Percentiles rank a stretch among this genome's conserved stretches.
Conservation (phyloP, 805 yeast genomes). For the Debaryomyces maramus region DNA sequence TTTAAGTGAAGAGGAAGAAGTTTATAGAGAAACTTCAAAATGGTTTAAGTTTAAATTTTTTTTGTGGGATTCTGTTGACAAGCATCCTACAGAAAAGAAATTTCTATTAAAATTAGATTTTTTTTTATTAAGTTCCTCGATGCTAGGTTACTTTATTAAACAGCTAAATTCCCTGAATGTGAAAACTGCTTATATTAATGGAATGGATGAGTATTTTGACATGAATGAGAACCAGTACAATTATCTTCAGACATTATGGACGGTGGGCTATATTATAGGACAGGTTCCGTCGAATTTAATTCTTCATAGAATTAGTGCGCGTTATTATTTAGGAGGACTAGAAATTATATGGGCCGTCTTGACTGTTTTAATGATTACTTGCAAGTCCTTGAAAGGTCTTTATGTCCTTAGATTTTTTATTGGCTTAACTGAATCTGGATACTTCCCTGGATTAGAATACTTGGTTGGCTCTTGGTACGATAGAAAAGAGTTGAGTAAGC, state of each 20-base stretch:
- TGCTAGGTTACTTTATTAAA: slow-evolving; percentile 52
- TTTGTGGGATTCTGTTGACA: slow-evolving; percentile 39
- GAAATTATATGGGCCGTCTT: slow-evolving; percentile 34
- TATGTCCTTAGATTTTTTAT: slow-evolving; percentile 36
- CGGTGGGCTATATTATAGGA: slow-evolving; percentile 53
- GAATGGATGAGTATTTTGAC: slow-evolving; percentile 44
- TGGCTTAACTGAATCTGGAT: slow-evolving; percentile 50
- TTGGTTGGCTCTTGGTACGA: slow-evolving; percentile 37
- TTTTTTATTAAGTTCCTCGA: slow-evolving; percentile 53
- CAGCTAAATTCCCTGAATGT: slow-evolving; percentile 43
- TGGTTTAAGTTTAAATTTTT: slow-evolving; percentile 25
- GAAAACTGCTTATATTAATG: slow-evolving; percentile 48
- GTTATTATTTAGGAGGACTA: slow-evolving; percentile 36
- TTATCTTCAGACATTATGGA: slow-evolving; percentile 43
- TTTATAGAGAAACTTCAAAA: slow-evolving; percentile 17
- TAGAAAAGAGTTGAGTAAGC: slow-evolving; percentile 25
- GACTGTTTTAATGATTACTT: slow-evolving; percentile 27
- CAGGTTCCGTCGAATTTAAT: slow-evolving; percentile 48
- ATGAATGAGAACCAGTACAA: slow-evolving; percentile 47
- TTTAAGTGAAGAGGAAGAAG: slow-evolving; percentile 21
- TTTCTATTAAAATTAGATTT: slow-evolving; percentile 39
- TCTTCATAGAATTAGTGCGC: slow-evolving; percentile 34
- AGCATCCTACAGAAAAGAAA: slow-evolving; percentile 35
- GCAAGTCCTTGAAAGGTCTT: slow-evolving; percentile 21
- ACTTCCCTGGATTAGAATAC: slow-evolving; percentile 61